Evolutionary conservation across 2,329 filamentous ascomycete genomes (phyloP).

Genomic region (Ophiostoma perfectum): DNA sequence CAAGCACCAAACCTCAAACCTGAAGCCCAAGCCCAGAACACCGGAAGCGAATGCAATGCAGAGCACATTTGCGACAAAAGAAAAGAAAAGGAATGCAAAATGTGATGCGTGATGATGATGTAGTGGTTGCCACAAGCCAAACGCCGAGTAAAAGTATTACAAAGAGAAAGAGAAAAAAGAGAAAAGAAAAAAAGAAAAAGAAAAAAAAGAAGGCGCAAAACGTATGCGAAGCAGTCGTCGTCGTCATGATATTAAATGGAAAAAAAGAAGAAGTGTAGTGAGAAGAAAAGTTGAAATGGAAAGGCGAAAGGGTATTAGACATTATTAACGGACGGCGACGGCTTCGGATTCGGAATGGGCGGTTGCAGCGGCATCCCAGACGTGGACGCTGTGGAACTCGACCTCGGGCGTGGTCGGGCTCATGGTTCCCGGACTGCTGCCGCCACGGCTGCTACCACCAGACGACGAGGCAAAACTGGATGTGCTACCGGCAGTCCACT

Average conservation of each 20-base stretch:
- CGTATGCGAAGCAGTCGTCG: neutral
- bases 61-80: conserved; percentile 15
- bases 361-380: conserved; percentile 35
- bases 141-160: neutral
- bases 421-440: conserved; percentile 46
- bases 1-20: neutral
- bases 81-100: neutral
- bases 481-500: conserved; percentile 84
- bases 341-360: conserved; percentile 26
- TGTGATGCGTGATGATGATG: conserved; percentile 19
- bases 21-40: neutral
- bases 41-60: conserved; percentile 25
- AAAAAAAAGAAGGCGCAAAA: neutral
- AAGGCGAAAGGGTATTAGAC: conserved; percentile 14
- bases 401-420: conserved; percentile 47
- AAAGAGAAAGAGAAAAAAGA: conserved; percentile 9
- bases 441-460: conserved; percentile 39
- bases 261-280: neutral
- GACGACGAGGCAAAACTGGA: conserved; percentile 56
- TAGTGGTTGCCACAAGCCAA: conserved; percentile 1
- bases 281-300: neutral
- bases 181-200: neutral
- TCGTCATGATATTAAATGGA: neutral
- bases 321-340: conserved; percentile 17
- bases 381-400: conserved; percentile 32